Conservation (phyloP, 768 basidiomycete genomes). For the Xerocomellus chrysenteron region DNA sequence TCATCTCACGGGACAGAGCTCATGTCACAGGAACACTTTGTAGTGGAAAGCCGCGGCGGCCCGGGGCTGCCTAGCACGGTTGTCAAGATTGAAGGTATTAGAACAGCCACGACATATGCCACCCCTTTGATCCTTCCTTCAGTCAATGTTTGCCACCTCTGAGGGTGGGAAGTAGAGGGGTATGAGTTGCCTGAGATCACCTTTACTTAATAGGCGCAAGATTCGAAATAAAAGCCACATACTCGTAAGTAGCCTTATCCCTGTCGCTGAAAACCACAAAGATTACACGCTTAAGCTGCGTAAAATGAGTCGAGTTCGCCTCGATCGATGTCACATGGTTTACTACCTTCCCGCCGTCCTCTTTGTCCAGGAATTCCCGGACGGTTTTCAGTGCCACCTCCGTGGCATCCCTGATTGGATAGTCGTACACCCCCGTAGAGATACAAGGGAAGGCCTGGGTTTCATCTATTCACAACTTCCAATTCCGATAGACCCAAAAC, state of each 20-base stretch:
- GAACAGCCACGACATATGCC: not conserved
- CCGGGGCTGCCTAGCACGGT: no score
- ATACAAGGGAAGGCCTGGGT: slow-evolving; percentile 76
- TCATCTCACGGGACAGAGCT: not conserved
- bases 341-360: slow-evolving; percentile 43
- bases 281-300: slow-evolving; percentile 65
- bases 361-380: slow-evolving; percentile 56
- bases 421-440: slow-evolving; percentile 78
- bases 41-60: not conserved
- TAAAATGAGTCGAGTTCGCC: not conserved
- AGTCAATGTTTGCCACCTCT: not conserved
- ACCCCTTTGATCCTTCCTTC: not conserved
- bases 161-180: slow-evolving; percentile 61
- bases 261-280: slow-evolving; percentile 70
- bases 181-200: slow-evolving; percentile 42
- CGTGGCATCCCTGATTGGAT: slow-evolving; percentile 73
- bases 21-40: not conserved
- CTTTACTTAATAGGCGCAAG: not conserved
- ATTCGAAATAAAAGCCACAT: slow-evolving; percentile 25
- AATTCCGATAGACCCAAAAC: not conserved
- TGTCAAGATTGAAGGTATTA: no score
- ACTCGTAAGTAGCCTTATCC: slow-evolving; percentile 69
- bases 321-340: not conserved
- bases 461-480: not conserved
- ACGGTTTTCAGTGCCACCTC: slow-evolving; percentile 62